phyloP scores from a whole-genome alignment of 2,329 filamentous ascomycete species.

The Colletotrichum salicis region DNA sequence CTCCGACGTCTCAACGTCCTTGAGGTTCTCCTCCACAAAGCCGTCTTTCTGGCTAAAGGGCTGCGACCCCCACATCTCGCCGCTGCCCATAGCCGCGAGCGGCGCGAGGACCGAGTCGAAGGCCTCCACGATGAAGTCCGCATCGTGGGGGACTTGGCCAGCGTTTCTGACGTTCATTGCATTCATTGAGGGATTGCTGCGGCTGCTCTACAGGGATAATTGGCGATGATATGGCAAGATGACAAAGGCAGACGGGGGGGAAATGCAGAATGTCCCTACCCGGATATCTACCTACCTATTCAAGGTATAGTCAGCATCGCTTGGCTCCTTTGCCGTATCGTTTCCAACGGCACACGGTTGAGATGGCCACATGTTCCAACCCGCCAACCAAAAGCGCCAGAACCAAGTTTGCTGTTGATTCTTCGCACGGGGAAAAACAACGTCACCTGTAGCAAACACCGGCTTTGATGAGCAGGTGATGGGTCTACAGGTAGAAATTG shows the following conservation, averaged over 20 bases:
- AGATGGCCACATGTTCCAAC: not conserved
- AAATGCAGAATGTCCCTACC: not conserved
- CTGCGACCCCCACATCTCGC: conserved; percentile 43
- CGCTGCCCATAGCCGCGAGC: conserved; percentile 41
- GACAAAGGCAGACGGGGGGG: not conserved
- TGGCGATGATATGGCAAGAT: not conserved
- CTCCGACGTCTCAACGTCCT: conserved; percentile 40
- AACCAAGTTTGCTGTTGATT: no score
- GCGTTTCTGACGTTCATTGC: conserved; percentile 41
- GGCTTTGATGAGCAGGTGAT: not conserved
- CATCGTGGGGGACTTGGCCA: conserved; percentile 38
- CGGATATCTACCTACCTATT: not conserved
- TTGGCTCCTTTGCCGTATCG: not conserved
- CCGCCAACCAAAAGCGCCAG: not conserved
- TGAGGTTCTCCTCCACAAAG: conserved; percentile 38
- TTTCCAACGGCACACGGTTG: not conserved
- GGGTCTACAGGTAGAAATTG: not conserved
- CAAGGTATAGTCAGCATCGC: not conserved
- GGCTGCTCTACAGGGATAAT: not conserved
- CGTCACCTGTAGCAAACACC: not conserved
- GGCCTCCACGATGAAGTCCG: conserved; percentile 43
- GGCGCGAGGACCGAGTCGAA: conserved; percentile 45
- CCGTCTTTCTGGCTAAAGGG: conserved; percentile 40
- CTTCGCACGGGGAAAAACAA: not conserved
- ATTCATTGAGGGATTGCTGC: fast-evolving